A percentile compares a stretch with the other conserved stretches of the same genome.
Conservation (phyloP, 371 early-diverging fungal genomes). For the Cokeromyces recurvatus region DNA sequence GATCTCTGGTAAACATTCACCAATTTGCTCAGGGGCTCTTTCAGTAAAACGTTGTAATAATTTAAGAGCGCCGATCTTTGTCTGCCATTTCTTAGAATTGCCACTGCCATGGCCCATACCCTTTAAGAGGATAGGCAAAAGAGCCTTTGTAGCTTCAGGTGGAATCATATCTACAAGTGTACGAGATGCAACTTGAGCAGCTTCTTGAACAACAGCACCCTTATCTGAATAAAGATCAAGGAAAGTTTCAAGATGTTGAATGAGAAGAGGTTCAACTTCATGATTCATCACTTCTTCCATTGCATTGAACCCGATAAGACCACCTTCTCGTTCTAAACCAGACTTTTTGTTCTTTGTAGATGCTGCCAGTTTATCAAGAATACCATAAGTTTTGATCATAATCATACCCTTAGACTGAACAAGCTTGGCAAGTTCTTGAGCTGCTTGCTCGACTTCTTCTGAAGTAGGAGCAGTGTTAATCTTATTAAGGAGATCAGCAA, state of each 20-base stretch:
- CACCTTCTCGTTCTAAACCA: slow-evolving; percentile 69
- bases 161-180: slow-evolving; percentile 49
- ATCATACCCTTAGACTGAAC: slow-evolving; percentile 50
- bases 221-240: slow-evolving; percentile 71
- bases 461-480: slow-evolving; percentile 56
- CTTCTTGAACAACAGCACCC: slow-evolving; percentile 67
- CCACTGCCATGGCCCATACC: slow-evolving; percentile 43
- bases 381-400: slow-evolving; percentile 50
- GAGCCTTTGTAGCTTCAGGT: slow-evolving; percentile 49
- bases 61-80: slow-evolving; percentile 64
- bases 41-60: slow-evolving; percentile 50
- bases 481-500: slow-evolving; percentile 44
- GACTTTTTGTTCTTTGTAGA: slow-evolving; percentile 68
- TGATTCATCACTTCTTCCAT: slow-evolving; percentile 52
- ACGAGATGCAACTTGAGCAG: slow-evolving; percentile 59
- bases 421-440: slow-evolving; percentile 46
- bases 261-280: slow-evolving; percentile 58
- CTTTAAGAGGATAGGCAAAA: slow-evolving; percentile 61
- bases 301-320: slow-evolving; percentile 66
- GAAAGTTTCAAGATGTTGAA: slow-evolving; percentile 51
- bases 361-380: slow-evolving; percentile 51
- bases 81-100: slow-evolving; percentile 77
- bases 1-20: slow-evolving; percentile 61
- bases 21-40: slow-evolving; percentile 62
- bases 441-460: slow-evolving; percentile 56